Evolutionary conservation across 345 rosid genomes (phyloP), one percentile per base, ranked within the genome.

Genomic region (Excoecaria cochinchinensis): DNA sequence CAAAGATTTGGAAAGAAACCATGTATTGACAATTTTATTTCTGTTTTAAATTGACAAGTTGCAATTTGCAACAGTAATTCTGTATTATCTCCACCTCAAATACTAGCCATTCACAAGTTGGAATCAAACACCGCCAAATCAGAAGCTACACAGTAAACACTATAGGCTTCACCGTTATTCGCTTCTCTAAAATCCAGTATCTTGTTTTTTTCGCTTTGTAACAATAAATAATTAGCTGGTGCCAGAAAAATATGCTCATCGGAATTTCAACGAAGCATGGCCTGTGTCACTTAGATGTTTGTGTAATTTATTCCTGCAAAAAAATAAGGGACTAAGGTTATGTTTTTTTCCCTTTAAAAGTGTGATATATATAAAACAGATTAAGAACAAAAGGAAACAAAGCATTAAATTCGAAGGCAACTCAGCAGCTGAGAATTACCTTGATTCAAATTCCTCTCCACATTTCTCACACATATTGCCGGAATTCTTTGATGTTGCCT

Each of bases 371-470:
- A 21, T 21, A 51, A 13, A 21, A 38, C 4, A 16, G 39, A 19
- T 21, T 39, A 67, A 31, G 31, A 39, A 11, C 11, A 11, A 57
- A 67, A 25, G 6, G 36, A 58, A 63, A 24, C 8, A 67, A 15
- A 38, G 62, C 8, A 70, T 51, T 74, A 46, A 38, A 59, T 6
- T 40, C 10, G 25, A 52, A 16, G 13, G 50, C 7, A 64, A 13
- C 56, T 64, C 11, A 11, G 58, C 69, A 59, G 69, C 61, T 63
- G 61, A 53, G 13, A 52, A 47, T 10, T 56, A 95, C 99, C 95
- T 90, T 42, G 99, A 89, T 58, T 86, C 97, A 59, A 91, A 95
- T 76, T 91, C 98, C 78, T 88, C 92, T 51, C 91, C 97, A 48
- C 99, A 95, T 67, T 81, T 85, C 65, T 91, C 95, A 13, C 99